phyloP scores from a whole-genome alignment of 495 filamentous ascomycete species.

The Aspergillus conjunctus region DNA sequence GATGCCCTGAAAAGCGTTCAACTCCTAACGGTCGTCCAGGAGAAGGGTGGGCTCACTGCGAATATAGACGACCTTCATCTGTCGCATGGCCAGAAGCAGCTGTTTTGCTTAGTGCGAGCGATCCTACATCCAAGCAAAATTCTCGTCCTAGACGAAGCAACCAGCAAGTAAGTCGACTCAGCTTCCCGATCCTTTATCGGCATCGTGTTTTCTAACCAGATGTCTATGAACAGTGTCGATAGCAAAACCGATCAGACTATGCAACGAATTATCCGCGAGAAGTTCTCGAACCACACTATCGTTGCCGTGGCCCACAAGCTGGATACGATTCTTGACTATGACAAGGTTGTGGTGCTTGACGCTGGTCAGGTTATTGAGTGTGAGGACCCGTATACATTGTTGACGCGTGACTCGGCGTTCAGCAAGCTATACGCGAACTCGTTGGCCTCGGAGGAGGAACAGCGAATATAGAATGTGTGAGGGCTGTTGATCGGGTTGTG shows the following conservation, averaged over 20 bases:
- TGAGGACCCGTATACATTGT: conserved; percentile 4
- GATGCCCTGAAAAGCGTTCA: conserved; percentile 43
- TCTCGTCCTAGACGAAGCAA: conserved; percentile 25
- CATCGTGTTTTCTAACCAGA: background rate
- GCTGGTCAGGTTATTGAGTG: conserved; percentile 26
- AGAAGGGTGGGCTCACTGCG: conserved; percentile 46
- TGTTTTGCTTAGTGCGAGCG: conserved; percentile 17
- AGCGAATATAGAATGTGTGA: background rate
- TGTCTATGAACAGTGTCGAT: conserved; percentile 38
- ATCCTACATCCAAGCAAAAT: conserved; percentile 11
- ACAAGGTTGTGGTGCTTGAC: conserved; percentile 39
- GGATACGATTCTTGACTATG: conserved; percentile 46
- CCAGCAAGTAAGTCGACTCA: conserved; percentile 33
- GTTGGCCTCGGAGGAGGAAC: conserved; percentile 7
- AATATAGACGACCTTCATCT: conserved; percentile 29
- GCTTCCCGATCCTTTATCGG: background rate
- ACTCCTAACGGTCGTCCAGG: conserved; percentile 40
- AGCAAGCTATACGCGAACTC: conserved; percentile 10
- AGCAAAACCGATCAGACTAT: conserved; percentile 48
- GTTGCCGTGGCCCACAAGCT: conserved; percentile 58
- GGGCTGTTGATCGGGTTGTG: background rate
- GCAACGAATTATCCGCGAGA: conserved; percentile 49
- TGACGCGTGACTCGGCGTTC: conserved; percentile 10
- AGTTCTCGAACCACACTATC: conserved; percentile 53
- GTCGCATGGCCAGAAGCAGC: conserved; percentile 16